phyloP scores from a whole-genome alignment of 2,329 filamentous ascomycete genomes.

The Colletotrichum eremochloae region DNA sequence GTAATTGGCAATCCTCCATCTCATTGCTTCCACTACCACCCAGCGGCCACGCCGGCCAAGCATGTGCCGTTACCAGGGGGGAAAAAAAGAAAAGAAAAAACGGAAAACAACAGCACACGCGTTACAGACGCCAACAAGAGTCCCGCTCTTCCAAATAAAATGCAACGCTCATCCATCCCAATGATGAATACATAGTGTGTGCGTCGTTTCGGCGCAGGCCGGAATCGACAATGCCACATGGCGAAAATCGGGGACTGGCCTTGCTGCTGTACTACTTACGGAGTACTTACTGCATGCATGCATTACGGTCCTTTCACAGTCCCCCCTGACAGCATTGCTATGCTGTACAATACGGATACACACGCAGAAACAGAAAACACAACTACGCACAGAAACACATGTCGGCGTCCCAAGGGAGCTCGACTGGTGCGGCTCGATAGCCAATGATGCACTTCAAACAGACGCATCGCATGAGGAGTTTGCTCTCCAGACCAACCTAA shows the following conservation, averaged over 20 bases:
- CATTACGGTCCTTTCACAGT: too few relatives aligned
- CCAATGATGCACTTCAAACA: constrained; percentile 31
- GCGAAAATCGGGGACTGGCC: constrained; percentile 27
- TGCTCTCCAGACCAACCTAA: constrained; percentile 7
- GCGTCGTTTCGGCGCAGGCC: neutral
- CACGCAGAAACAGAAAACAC: neutral
- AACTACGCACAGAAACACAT: neutral
- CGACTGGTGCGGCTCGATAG: constrained; percentile 24
- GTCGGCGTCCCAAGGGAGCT: constrained; percentile 1
- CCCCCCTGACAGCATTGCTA: neutral
- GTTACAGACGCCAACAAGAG: constrained; percentile 8
- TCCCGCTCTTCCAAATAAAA: constrained; percentile 10
- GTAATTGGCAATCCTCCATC: constrained; percentile 11
- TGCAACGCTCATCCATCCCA: constrained; percentile 3
- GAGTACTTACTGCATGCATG: too few relatives aligned
- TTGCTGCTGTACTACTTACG: neutral
- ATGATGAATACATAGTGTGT: constrained; percentile 7
- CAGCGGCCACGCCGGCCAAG: constrained; percentile 24
- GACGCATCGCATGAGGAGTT: constrained; percentile 24
- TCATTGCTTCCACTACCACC: neutral
- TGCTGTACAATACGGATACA: too few relatives aligned
- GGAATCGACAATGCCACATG: constrained; percentile 36
- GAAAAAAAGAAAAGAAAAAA: too few relatives aligned
- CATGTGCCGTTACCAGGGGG: constrained; percentile 1
- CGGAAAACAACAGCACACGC: neutral